Conservation (phyloP, 257 asterid species). For the Nicotiana sylvestris region DNA sequence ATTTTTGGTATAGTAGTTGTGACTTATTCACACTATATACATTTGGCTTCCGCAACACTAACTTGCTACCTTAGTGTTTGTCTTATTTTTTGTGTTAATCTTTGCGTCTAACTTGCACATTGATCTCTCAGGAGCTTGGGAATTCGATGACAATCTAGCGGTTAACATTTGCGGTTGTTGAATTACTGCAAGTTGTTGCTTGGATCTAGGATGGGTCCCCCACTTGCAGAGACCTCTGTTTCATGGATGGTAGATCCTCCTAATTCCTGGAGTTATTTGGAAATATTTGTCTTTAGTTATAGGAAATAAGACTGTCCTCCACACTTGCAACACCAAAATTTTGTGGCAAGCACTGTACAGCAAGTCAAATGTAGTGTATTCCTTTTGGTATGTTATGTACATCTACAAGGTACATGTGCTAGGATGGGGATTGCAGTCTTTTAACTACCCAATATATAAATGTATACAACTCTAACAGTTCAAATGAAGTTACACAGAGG, state of each 20-base stretch:
- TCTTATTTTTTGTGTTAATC: background rate
- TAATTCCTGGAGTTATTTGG: background rate
- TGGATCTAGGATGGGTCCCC: background rate
- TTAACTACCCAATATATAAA: background rate
- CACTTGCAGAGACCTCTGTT: background rate
- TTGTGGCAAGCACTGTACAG: slow-evolving; percentile 1
- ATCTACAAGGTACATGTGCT: slow-evolving; percentile 2
- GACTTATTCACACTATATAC: too few species aligned
- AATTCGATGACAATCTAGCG: slow-evolving; percentile 21
- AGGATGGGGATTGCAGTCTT: background rate
- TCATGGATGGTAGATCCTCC: slow-evolving; percentile 5
- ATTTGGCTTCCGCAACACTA: too few species aligned
- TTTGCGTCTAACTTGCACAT: background rate
- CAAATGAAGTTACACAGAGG: background rate
- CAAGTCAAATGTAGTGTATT: background rate
- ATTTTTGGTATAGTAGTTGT: too few species aligned
- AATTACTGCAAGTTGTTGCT: background rate
- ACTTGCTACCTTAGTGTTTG: background rate
- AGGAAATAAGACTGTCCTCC: slow-evolving; percentile 7
- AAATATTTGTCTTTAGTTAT: background rate
- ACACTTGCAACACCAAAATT: background rate
- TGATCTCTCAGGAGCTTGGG: slow-evolving; percentile 27
- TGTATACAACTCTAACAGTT: background rate
- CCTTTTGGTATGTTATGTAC: slow-evolving; percentile 2
- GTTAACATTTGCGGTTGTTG: background rate